Percentiles rank a stretch among this genome's conserved stretches.
Evolutionary conservation across 1,139 yeast genomes (phyloP).

Genomic region (Chernovozyma sophiae-reginae): DNA sequence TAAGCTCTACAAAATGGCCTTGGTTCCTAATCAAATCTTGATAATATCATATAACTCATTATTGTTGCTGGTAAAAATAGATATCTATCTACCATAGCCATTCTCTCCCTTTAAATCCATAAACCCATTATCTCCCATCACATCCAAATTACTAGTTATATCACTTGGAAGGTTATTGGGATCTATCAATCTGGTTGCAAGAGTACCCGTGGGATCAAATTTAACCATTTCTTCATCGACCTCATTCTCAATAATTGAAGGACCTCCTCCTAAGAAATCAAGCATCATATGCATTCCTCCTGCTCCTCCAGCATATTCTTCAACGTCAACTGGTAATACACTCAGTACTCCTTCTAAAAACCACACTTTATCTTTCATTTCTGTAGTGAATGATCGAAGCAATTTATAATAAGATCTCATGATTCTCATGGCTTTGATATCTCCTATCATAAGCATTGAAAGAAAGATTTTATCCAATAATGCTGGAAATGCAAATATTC

Average conservation of each 20-base stretch:
- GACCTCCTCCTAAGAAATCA: constrained; percentile 77
- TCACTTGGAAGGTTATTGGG: constrained; percentile 57
- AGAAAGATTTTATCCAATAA: constrained; percentile 75
- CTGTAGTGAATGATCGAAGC: constrained; percentile 74
- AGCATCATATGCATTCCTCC: constrained; percentile 91
- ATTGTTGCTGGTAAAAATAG: too few relatives aligned
- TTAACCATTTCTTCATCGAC: constrained; percentile 42
- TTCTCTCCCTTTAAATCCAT: constrained; percentile 26
- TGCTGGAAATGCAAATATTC: constrained; percentile 94
- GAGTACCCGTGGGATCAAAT: constrained; percentile 38
- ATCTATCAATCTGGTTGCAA: constrained; percentile 46
- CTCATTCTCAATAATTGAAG: constrained; percentile 43
- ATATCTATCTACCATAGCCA: too few relatives aligned
- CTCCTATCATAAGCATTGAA: constrained; percentile 76
- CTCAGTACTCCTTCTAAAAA: constrained; percentile 87
- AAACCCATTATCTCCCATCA: constrained; percentile 42
- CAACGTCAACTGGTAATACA: constrained; percentile 81
- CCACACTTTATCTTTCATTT: constrained; percentile 90
- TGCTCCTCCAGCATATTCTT: constrained; percentile 75
- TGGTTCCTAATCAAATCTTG: too few relatives aligned
- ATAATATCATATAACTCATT: too few relatives aligned
- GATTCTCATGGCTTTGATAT: constrained; percentile 80
- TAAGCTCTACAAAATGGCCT: too few relatives aligned
- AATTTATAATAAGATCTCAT: constrained; percentile 85
- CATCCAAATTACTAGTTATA: constrained; percentile 44